Conservation (phyloP, 208 protist species). For the Porcisia hertigi region DNA sequence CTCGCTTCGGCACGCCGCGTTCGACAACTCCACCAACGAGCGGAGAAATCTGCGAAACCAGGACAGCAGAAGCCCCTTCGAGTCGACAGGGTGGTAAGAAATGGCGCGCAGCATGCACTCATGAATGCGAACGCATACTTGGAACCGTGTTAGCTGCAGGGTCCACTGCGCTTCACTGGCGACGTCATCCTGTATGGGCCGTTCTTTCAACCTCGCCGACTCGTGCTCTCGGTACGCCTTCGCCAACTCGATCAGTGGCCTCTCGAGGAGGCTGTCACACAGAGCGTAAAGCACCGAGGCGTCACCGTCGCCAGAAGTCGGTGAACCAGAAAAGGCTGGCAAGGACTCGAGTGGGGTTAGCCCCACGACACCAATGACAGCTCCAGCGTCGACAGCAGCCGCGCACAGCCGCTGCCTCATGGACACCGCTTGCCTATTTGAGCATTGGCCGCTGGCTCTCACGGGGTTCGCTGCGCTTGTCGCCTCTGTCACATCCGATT, state of each 20-base stretch:
- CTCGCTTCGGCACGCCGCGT: conserved; percentile 38
- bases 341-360: background rate
- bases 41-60: conserved; percentile 50
- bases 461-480: no score
- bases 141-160: conserved; percentile 25
- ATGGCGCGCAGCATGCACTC: conserved; percentile 25
- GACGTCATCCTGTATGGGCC: background rate
- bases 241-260: background rate
- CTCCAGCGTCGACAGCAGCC: conserved; percentile 26
- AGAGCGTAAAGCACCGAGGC: background rate
- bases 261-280: background rate
- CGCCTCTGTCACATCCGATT: background rate
- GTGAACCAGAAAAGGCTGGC: background rate
- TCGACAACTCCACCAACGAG: conserved; percentile 56
- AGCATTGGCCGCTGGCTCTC: background rate
- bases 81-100: background rate
- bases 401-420: conserved; percentile 22
- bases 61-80: conserved; percentile 15
- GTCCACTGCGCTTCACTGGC: background rate
- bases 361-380: conserved; percentile 9
- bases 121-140: conserved; percentile 30
- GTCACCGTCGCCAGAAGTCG: background rate
- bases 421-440: conserved; percentile 1
- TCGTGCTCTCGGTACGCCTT: background rate
- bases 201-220: background rate